Evolutionary conservation across 495 filamentous ascomycete genomes (phyloP), one percentile per base, ranked within the genome.

Genomic region (Penicillium desertorum): DNA sequence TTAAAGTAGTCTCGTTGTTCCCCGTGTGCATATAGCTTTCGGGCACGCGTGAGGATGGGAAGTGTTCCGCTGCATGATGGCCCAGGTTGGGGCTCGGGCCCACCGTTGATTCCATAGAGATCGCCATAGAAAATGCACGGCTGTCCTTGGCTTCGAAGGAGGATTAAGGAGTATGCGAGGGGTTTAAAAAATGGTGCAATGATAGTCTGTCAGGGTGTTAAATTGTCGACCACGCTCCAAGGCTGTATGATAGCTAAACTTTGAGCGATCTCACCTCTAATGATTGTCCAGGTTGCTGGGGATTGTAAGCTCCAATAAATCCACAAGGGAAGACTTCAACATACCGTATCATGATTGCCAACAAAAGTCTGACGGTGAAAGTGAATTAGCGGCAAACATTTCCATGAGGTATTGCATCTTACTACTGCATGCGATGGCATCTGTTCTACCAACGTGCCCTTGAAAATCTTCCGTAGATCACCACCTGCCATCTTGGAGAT

Each of bases 121-220:
- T 91, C 88, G 36, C 88, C 88, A 66, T 88, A 90, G 68, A 88
- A 91, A 46, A 89, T 59, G 59, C 86, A 90, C 1, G 88, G 88
- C 53, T 88, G 87, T 20, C 87, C 87, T 34, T 79, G 69, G 19
- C 70, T 62, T 32, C 86, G 82, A n/a, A 90, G 81, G n/a, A 90
- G 82, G 52, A 90, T 90, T 45, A 86, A 76, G 6, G 82, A 70
- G 52, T 87, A 84, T 23, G 82, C 82, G 11, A 86, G 72, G 3
- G 82, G 80, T 56, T 85, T 82, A 71, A 86, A 88, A 68, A 78
- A 83, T 2, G 72, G 68, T 12, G 76, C 67, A 6, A 88, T 77
- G 16, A 74, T 74, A 14, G 80, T 77, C 73, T 77, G 53, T 44
- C 4, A 6, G n/a, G 14, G 19, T 12, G 43, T 29, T 42, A 3